Evolutionary conservation across 83 land plant species (phyloP).

Genomic region (Picea mariana): DNA sequence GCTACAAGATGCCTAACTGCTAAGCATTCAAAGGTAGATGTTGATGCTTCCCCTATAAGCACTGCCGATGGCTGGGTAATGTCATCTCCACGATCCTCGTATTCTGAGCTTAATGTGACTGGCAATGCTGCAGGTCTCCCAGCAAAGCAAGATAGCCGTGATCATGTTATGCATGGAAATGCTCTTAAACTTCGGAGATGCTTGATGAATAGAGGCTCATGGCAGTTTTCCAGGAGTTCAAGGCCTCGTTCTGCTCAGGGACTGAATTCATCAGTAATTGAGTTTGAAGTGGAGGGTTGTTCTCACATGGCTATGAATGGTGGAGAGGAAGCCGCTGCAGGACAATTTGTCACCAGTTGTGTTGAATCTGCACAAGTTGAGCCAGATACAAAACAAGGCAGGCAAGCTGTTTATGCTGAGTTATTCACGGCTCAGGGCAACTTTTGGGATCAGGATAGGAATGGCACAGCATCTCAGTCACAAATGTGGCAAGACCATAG

Average conservation of each 20-base stretch:
- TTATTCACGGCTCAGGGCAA: conserved; percentile 39
- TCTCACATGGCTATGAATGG: conserved; percentile 19
- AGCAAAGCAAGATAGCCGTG: neutral
- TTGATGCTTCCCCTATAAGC: conserved; percentile 21
- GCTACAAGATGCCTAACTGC: conserved; percentile 1
- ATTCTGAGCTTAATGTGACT: conserved; percentile 22
- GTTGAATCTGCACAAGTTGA: conserved; percentile 3
- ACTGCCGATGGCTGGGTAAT: conserved; percentile 21
- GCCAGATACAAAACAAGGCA: conserved; percentile 11
- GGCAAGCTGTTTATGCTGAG: conserved; percentile 21
- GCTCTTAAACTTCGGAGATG: conserved; percentile 18
- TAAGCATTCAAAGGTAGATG: conserved; percentile 17
- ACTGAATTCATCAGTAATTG: conserved; percentile 1
- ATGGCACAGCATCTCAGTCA: conserved; percentile 22
- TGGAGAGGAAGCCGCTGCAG: conserved; percentile 27
- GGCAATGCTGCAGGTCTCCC: conserved; percentile 24
- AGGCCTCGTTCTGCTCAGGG: conserved; percentile 11
- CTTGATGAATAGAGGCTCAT: conserved; percentile 12
- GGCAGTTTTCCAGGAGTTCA: conserved; percentile 12
- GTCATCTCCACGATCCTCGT: neutral
- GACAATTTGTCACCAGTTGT: conserved; percentile 10
- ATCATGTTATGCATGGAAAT: conserved; percentile 6
- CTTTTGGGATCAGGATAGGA: conserved; percentile 26
- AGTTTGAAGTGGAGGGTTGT: conserved; percentile 11
- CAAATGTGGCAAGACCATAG: conserved; percentile 40